Conservation (phyloP, 805 yeast species). For the Dipodascopsis uninucleata region DNA sequence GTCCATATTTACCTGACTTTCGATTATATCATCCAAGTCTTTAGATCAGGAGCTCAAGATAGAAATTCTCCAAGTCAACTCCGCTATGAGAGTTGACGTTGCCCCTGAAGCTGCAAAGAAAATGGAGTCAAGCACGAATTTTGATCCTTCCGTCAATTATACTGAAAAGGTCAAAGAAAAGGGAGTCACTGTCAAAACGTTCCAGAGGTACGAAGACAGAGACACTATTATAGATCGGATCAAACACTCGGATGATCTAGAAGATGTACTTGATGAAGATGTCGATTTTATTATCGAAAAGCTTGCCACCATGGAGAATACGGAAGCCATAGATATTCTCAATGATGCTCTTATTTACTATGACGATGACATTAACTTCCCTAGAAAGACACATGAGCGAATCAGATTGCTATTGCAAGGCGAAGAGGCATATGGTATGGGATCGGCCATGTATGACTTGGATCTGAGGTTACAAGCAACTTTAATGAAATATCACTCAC, state of each 20-base stretch:
- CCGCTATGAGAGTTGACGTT: no score
- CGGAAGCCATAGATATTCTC: slow-evolving; percentile 40
- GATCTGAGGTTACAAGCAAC: slow-evolving; percentile 44
- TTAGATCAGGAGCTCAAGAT: no score
- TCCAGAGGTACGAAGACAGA: no score
- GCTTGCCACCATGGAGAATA: slow-evolving; percentile 1
- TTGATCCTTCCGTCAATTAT: no score
- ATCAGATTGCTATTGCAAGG: slow-evolving; percentile 27
- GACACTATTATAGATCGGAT: slow-evolving; percentile 7
- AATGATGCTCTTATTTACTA: slow-evolving; percentile 40
- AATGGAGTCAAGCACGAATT: no score
- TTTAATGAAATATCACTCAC: slow-evolving; percentile 43
- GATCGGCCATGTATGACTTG: slow-evolving; percentile 22
- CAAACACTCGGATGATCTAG: slow-evolving; percentile 11
- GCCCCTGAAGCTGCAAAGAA: no score
- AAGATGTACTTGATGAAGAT: slow-evolving; percentile 11
- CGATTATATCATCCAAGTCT: no score
- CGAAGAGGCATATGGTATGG: slow-evolving; percentile 12
- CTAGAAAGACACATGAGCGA: slow-evolving; percentile 38
- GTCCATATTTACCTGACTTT: no score
- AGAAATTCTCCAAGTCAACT: no score
- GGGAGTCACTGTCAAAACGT: no score
- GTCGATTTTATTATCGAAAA: slow-evolving; percentile 12
- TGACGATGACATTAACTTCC: slow-evolving; percentile 45
- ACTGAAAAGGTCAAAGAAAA: no score